These are phyloP conservation scores for Scedosporium minutisporum DNA, from an alignment of 2,329 filamentous ascomycete species.

Conservation along the genomic window DNA sequence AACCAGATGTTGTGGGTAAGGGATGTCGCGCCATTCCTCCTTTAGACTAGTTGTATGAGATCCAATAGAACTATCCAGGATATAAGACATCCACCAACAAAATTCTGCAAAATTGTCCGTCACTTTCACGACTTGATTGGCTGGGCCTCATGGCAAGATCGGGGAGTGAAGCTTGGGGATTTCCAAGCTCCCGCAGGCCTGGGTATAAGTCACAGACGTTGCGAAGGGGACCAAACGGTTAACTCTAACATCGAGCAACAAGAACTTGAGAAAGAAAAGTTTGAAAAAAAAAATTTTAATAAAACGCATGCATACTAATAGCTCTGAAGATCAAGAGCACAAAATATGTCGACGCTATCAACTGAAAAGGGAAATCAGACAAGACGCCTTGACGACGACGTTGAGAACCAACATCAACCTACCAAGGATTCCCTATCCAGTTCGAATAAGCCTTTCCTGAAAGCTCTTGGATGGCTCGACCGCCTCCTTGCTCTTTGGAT, in stretches of 20 bases:
- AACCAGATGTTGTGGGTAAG: too few species aligned
- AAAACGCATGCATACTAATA: too few species aligned
- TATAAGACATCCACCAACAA: not conserved
- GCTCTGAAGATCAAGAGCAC: too few species aligned
- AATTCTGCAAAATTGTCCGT: not conserved
- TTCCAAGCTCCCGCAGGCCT: not conserved
- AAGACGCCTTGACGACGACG: not conserved
- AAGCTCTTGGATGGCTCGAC: slow-evolving; percentile 49
- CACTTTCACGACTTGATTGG: not conserved
- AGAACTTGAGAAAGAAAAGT: too few species aligned
- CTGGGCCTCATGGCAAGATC: too few species aligned
- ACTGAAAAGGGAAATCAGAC: too few species aligned
- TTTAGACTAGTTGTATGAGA: too few species aligned
- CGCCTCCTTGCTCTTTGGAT: slow-evolving; percentile 64
- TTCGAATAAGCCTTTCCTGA: slow-evolving; percentile 12
- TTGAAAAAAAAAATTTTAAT: too few species aligned
- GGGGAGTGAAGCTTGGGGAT: not conserved
- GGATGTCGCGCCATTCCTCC: too few species aligned
- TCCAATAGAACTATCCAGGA: too few species aligned
- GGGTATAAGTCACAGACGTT: not conserved
- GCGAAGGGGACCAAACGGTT: too few species aligned
- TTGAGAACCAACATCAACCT: not conserved
- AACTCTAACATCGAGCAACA: not conserved
- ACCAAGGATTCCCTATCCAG: not conserved
- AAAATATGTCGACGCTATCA: too few species aligned